phyloP scores from a whole-genome alignment of 169 alveolate species.

The Plasmodium yoelii region DNA sequence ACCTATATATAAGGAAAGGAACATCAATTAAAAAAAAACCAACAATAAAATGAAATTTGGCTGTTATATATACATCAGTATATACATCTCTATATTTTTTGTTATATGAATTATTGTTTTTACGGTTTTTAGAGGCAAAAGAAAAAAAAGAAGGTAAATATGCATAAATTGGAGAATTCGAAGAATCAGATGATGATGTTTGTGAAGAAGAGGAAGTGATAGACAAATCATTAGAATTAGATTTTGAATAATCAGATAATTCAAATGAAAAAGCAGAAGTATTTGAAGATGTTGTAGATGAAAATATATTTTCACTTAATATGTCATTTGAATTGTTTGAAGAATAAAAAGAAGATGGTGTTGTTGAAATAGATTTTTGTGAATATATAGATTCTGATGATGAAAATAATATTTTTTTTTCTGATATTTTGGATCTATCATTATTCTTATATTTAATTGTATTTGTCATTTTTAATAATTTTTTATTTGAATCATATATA shows the following conservation, averaged over 20 bases:
- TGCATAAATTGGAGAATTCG: neutral
- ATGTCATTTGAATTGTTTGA: no score
- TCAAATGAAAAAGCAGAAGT: no score
- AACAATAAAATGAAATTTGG: constrained; percentile 66
- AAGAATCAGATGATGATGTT: neutral
- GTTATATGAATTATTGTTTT: constrained; percentile 20
- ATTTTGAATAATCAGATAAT: neutral
- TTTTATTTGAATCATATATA: no score
- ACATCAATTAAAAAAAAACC: constrained; percentile 64
- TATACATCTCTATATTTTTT: constrained; percentile 49
- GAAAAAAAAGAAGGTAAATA: constrained; percentile 24
- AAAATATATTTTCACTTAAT: no score
- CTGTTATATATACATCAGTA: constrained; percentile 71
- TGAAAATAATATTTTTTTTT: no score
- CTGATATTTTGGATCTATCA: no score
- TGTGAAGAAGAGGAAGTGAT: constrained; percentile 5
- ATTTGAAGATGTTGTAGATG: no score
- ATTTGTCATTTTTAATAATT: no score
- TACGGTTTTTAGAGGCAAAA: constrained; percentile 10
- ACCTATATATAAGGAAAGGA: constrained; percentile 68
- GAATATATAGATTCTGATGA: no score
- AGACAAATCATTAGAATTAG: neutral
- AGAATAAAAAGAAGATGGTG: no score
- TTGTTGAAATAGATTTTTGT: no score
- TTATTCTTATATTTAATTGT: no score